These are phyloP conservation scores for Aspergillus sp. DNA, from an alignment of 2,329 filamentous ascomycete species.

Conservation along the genomic window DNA sequence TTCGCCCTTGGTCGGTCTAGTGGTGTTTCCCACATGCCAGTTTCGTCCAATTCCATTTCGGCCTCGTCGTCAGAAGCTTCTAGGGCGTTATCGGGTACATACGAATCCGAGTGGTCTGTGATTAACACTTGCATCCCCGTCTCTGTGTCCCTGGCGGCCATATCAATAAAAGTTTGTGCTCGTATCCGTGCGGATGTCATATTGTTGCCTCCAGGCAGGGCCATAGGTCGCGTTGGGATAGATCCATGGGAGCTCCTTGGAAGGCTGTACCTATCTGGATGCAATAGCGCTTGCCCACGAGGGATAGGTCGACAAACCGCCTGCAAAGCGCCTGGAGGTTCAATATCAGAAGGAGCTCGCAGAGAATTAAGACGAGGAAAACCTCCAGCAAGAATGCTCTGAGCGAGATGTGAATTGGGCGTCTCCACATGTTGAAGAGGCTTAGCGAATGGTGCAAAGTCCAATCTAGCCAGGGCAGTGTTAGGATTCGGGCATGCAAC, in stretches of 20 bases:
- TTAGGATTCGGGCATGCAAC: conserved; percentile 40
- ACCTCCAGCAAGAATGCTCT: conserved; percentile 44
- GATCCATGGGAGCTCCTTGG: conserved; percentile 45
- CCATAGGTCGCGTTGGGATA: conserved; percentile 40
- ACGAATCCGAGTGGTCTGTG: conserved; percentile 42
- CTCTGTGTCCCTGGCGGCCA: conserved; percentile 42
- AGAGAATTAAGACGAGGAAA: conserved; percentile 43
- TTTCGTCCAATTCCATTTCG: conserved; percentile 36
- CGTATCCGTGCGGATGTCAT: conserved; percentile 46
- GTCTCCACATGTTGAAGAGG: conserved; percentile 34
- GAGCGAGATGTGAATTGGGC: conserved; percentile 44
- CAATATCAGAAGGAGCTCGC: conserved; percentile 46
- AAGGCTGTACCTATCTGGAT: conserved; percentile 41
- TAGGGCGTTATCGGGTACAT: conserved; percentile 35
- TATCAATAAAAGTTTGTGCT: conserved; percentile 47
- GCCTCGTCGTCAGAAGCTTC: conserved; percentile 31
- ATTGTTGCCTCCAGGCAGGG: conserved; percentile 44
- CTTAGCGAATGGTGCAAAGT: conserved; percentile 38
- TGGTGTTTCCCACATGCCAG: conserved; percentile 27
- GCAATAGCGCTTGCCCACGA: conserved; percentile 40
- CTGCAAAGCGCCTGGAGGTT: conserved; percentile 45
- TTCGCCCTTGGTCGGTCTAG: conserved; percentile 24
- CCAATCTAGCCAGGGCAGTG: conserved; percentile 38
- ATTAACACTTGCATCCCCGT: conserved; percentile 42
- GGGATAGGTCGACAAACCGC: conserved; percentile 42